These are phyloP conservation scores for Fusarium anguioides DNA, from an alignment of 2,329 filamentous ascomycete genomes.

Conservation along the genomic window DNA sequence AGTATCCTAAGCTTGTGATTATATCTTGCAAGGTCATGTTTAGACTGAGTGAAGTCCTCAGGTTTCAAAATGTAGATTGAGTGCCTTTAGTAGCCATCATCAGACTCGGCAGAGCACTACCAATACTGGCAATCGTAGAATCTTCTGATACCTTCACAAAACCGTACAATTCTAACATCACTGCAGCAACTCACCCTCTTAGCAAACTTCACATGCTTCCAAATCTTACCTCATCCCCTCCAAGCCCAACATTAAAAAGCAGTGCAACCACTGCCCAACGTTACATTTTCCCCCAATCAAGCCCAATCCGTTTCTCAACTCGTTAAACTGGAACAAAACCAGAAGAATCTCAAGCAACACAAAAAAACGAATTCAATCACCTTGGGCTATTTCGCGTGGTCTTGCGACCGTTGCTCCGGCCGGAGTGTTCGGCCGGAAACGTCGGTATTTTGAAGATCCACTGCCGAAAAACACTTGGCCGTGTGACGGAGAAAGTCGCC, in stretches of 20 bases:
- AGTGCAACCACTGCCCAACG: conserved; percentile 29
- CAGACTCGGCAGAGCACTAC: too few relatives aligned
- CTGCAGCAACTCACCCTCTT: too few relatives aligned
- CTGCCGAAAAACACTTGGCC: conserved; percentile 25
- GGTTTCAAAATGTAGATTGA: too few relatives aligned
- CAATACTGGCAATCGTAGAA: too few relatives aligned
- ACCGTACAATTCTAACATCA: not conserved
- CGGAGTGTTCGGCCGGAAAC: conserved; percentile 40
- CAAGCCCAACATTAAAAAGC: not conserved
- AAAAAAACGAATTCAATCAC: too few relatives aligned
- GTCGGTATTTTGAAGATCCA: conserved; percentile 35
- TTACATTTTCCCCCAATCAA: conserved; percentile 13
- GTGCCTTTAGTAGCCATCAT: too few relatives aligned
- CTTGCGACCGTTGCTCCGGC: conserved; percentile 9
- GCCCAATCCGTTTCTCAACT: conserved; percentile 20
- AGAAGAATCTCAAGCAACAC: conserved; percentile 18
- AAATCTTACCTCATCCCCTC: not conserved
- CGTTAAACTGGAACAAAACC: conserved; percentile 33
- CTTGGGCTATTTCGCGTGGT: conserved; percentile 6
- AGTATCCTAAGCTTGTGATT: too few relatives aligned
- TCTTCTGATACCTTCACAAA: too few relatives aligned
- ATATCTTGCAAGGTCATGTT: too few relatives aligned
- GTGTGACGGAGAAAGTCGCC: conserved; percentile 22
- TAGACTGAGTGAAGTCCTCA: too few relatives aligned
- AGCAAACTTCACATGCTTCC: not conserved